Evolutionary conservation across 2,329 filamentous ascomycete species (phyloP).

Genomic region (Aspergillus spinulosporus): DNA sequence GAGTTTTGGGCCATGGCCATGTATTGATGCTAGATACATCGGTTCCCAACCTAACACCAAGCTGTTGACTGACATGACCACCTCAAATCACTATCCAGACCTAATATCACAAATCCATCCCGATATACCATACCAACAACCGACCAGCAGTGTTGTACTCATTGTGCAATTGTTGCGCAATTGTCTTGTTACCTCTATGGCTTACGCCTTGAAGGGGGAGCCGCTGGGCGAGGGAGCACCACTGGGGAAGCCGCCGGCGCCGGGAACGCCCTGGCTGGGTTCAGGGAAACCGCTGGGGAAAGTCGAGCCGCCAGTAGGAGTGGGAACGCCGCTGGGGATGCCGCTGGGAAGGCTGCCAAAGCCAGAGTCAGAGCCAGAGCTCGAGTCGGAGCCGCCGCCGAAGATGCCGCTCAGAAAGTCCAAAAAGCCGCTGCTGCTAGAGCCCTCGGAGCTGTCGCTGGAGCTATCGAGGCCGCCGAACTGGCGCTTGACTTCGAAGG

Average conservation of each 20-base stretch:
- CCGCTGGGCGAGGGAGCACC: background rate
- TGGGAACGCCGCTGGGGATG: background rate
- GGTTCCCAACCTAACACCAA: background rate
- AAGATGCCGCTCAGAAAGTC: background rate
- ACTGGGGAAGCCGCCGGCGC: background rate
- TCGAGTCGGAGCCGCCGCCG: background rate
- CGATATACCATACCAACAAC: conserved; percentile 2
- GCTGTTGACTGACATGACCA: conserved; percentile 1
- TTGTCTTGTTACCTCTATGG: background rate
- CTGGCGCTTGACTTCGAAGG: background rate
- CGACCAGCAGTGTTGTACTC: conserved; percentile 7
- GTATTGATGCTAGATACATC: conserved; percentile 1
- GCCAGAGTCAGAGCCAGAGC: background rate
- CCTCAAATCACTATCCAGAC: background rate
- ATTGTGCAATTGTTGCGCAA: background rate
- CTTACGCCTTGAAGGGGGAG: background rate
- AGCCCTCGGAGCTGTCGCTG: background rate
- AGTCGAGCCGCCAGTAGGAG: background rate
- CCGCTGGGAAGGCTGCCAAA: too few species aligned
- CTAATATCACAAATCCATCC: background rate
- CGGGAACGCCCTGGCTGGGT: background rate
- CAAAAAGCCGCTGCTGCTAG: background rate
- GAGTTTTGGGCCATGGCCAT: background rate
- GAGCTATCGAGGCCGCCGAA: background rate
- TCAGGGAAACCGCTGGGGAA: conserved; percentile 9